Evolutionary conservation across 2,329 filamentous ascomycete species (phyloP).

Genomic region (Aspergillus flavus): DNA sequence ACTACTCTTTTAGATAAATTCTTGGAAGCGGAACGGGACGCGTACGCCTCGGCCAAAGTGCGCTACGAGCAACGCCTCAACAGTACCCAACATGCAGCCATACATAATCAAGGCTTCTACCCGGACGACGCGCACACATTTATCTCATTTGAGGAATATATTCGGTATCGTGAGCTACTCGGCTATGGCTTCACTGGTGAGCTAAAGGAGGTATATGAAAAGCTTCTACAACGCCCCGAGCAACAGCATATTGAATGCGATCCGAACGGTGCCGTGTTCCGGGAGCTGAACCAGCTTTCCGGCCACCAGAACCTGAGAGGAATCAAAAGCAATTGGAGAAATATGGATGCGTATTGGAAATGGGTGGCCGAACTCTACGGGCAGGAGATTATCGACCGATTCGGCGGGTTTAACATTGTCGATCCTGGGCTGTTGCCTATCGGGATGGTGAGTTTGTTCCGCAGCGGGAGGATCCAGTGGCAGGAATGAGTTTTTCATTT

Average conservation of each 20-base stretch:
- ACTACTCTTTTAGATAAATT: slow-evolving; percentile 10
- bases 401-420: slow-evolving; percentile 18
- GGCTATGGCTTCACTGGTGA: slow-evolving; percentile 10
- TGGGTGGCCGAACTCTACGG: slow-evolving; percentile 17
- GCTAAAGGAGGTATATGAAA: slow-evolving; percentile 10
- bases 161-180: slow-evolving; percentile 10
- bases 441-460: slow-evolving; percentile 17
- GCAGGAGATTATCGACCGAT: slow-evolving; percentile 14
- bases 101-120: not conserved
- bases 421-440: slow-evolving; percentile 18
- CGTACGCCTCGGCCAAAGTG: slow-evolving; percentile 1
- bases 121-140: slow-evolving; percentile 9
- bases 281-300: not conserved
- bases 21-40: slow-evolving; percentile 5
- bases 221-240: slow-evolving; percentile 8
- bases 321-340: slow-evolving; percentile 1
- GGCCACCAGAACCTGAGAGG: slow-evolving; percentile 3
- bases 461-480: slow-evolving; percentile 12
- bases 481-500: not conserved
- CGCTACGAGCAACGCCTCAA: not conserved
- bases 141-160: slow-evolving; percentile 17
- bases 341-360: slow-evolving; percentile 15
- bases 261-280: not conserved
- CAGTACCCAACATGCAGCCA: not conserved
- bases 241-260: slow-evolving; percentile 11